Base-by-base conservation (phyloP, 192 early-diverging fungal species). In the Linnemannia exigua region DNA sequence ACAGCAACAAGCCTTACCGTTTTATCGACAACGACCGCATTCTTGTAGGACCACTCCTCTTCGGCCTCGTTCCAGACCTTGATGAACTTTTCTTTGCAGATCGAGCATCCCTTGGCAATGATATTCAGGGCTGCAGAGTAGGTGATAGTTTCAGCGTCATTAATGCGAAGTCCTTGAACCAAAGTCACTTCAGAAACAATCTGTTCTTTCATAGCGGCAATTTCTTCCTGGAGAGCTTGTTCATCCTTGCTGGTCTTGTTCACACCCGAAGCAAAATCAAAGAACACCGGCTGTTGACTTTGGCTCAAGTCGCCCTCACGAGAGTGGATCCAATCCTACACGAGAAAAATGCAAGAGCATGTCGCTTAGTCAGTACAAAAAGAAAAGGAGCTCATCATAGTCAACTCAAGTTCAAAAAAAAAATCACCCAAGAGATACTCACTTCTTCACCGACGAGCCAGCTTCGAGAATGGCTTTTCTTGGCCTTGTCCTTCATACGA, bases 361-460 rank as follows among this genome's bases (percentile, higher is more conserved):
- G 70, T 52, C 6, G 8, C 8, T 63, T 25, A 63, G 58, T 28
- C n/a, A 52, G 33, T 22, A 70, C n/a, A 44, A 66, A 50, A 75
- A 75, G 51, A 51, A 58, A 20, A 44, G 33, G 14, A 51, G 58
- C 52, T 33, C 15, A 72, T 47, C 41, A 14, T 36, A 0, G 69
- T 70, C 35, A 50, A n/a, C 52, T 19, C n/a, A 36, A 52, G 12
- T 16, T 41, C 20, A 15, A 48, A 37, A 44, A 76, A 31, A 11
- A 72, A 71, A 28, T 25, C n/a, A n/a, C n/a, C n/a, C n/a, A n/a
- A 19, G 12, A 71, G 14, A 68, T 17, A 6, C 58, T 88, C 47
- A 87, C 93, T 47, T 92, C 89, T 74, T 95, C 95, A 35, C 74
- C 88, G 0, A 97, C 88, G 88, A 96, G 97, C 97, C 97, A 99